A percentile compares a stretch with the other conserved stretches of the same genome.
These are phyloP conservation scores for Citrullus colocynthis DNA, from an alignment of 306 rosid genomes.

Conservation along the genomic window DNA sequence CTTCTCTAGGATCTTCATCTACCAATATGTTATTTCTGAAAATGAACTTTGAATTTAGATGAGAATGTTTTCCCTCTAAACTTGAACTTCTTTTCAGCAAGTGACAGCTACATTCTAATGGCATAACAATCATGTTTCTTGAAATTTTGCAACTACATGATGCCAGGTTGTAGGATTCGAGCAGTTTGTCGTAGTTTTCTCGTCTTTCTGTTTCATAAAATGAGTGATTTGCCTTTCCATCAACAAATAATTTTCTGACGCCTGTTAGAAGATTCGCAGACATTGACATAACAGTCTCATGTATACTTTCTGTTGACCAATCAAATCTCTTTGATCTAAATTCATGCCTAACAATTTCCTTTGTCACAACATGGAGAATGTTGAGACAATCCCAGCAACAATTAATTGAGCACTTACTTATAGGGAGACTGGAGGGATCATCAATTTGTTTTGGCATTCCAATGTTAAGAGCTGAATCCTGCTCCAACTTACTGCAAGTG, in stretches of 20 bases:
- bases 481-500: no score
- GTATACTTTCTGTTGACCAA: constrained; percentile 57
- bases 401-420: not conserved
- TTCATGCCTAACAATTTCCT: constrained; percentile 27
- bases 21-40: constrained; percentile 75
- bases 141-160: constrained; percentile 20
- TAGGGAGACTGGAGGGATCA: no score
- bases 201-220: constrained; percentile 12
- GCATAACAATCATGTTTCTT: constrained; percentile 14
- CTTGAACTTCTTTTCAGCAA: constrained; percentile 11
- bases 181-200: constrained; percentile 12
- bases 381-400: constrained; percentile 61
- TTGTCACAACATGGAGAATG: constrained; percentile 28
- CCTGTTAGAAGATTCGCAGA: constrained; percentile 55
- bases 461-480: no score
- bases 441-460: no score
- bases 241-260: constrained; percentile 27
- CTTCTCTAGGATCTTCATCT: constrained; percentile 32
- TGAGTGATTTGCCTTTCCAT: constrained; percentile 17
- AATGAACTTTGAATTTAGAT: constrained; percentile 31
- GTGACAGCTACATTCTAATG: constrained; percentile 55
- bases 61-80: constrained; percentile 11
- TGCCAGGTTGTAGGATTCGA: constrained; percentile 9
- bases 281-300: constrained; percentile 46
- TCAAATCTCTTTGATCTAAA: constrained; percentile 22